These are phyloP conservation scores for Geosmithia flava DNA, from an alignment of 2,329 filamentous ascomycete species.

Conservation along the genomic window DNA sequence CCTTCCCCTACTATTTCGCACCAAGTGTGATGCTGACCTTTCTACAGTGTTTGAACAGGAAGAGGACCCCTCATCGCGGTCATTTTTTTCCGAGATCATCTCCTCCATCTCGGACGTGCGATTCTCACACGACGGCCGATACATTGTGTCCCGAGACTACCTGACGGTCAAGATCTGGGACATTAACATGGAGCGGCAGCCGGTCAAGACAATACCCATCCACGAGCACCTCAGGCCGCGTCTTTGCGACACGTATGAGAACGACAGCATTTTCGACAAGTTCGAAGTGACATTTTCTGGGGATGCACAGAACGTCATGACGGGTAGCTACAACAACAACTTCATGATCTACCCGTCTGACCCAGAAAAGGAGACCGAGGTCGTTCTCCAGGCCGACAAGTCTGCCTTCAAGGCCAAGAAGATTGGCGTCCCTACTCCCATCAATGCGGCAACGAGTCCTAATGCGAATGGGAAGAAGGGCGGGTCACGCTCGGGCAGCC, in stretches of 20 bases:
- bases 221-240: constrained; percentile 92
- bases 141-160: constrained; percentile 96
- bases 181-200: constrained; percentile 96
- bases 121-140: constrained; percentile 91
- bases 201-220: constrained; percentile 96
- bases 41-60: constrained; percentile 89
- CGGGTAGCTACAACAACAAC: constrained; percentile 99
- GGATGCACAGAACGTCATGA: constrained; percentile 98
- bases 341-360: constrained; percentile 99
- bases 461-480: constrained; percentile 69
- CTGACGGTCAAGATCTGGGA: constrained; percentile 99
- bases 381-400: constrained; percentile 95
- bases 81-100: constrained; percentile 99
- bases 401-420: constrained; percentile 99
- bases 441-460: constrained; percentile 70
- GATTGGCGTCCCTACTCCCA: constrained; percentile 92
- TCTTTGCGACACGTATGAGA: constrained; percentile 96
- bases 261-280: constrained; percentile 99
- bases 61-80: constrained; percentile 90
- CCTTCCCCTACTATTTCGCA: neutral
- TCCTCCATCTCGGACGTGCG: constrained; percentile 98
- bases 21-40: neutral
- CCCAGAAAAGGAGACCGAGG: constrained; percentile 89
- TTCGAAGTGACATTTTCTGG: constrained; percentile 99
- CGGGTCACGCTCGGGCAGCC: constrained; percentile 77